Conservation (phyloP, 768 basidiomycete species). For the Postia placenta region DNA sequence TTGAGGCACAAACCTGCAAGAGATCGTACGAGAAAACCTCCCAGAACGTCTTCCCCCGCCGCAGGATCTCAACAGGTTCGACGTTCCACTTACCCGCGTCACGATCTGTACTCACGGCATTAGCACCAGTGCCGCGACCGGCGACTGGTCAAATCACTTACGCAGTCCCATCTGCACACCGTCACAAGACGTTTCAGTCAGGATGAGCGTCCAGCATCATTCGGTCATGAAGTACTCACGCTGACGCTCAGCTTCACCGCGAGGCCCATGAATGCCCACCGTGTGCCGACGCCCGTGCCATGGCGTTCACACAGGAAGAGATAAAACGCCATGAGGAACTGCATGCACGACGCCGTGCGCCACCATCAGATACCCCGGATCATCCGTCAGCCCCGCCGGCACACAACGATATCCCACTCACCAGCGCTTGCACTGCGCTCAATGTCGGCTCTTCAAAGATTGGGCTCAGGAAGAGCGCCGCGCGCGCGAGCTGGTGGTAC, state of each 20-base stretch:
- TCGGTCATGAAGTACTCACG: conserved; percentile 30
- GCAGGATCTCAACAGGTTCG: conserved; percentile 46
- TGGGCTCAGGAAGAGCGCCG: conserved; percentile 55
- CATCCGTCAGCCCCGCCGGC: neutral
- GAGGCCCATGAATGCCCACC: conserved; percentile 72
- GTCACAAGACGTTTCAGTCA: conserved; percentile 4
- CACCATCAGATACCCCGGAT: neutral
- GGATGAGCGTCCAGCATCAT: conserved; percentile 7
- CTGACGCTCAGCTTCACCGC: conserved; percentile 65
- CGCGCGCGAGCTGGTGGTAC: conserved; percentile 54
- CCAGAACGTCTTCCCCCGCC: conserved; percentile 58
- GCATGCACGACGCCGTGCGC: neutral
- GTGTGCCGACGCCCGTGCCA: conserved; percentile 43
- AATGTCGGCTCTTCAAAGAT: conserved; percentile 63
- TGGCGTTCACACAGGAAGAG: conserved; percentile 39
- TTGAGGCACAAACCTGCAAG: conserved; percentile 54
- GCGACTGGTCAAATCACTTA: conserved; percentile 29
- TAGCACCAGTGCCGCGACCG: neutral
- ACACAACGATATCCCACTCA: conserved; percentile 21
- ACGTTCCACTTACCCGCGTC: conserved; percentile 64
- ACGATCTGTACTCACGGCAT: conserved; percentile 42
- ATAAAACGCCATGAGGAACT: conserved; percentile 54
- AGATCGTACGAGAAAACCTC: conserved; percentile 64
- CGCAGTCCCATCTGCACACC: conserved; percentile 58
- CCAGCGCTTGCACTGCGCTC: conserved; percentile 57